These are phyloP conservation scores for Stipa capillata DNA, from an alignment of 176 grass and related monocot species.

Conservation along the genomic window DNA sequence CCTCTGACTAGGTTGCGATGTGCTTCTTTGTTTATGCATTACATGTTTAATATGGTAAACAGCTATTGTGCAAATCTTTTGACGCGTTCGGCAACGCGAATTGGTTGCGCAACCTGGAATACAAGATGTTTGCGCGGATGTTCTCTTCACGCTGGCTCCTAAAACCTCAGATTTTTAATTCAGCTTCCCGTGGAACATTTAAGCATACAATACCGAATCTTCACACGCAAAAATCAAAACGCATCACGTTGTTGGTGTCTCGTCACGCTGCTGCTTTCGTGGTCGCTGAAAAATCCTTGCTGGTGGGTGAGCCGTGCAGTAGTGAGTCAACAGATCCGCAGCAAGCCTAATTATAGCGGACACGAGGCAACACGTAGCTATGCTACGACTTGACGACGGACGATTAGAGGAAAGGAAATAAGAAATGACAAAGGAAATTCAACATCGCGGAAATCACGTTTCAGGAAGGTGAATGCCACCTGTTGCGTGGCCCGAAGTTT, in stretches of 20 bases:
- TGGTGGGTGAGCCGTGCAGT: constrained; percentile 19
- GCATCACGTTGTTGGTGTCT: not conserved
- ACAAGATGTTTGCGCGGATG: not conserved
- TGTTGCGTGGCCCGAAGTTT: not conserved
- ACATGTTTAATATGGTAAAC: not conserved
- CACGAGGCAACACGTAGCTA: constrained; percentile 29
- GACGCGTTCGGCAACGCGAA: constrained; percentile 9
- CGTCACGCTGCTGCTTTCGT: not conserved
- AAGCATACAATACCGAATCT: not conserved
- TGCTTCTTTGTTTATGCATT: not conserved
- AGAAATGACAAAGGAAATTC: too few species aligned
- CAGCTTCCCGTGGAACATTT: not conserved
- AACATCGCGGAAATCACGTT: constrained; percentile 3
- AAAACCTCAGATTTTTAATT: not conserved
- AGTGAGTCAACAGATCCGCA: constrained; percentile 27
- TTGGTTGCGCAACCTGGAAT: not conserved
- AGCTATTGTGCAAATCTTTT: not conserved
- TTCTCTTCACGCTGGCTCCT: not conserved
- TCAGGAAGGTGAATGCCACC: constrained; percentile 2
- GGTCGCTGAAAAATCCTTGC: constrained; percentile 11
- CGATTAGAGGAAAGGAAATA: not conserved
- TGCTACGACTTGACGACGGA: not conserved
- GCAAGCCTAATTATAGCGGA: not conserved
- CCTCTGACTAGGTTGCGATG: constrained; percentile 6
- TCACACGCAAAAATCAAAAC: not conserved